Conservation (phyloP, 2,329 filamentous ascomycete genomes). For the Elsinoe australis region DNA sequence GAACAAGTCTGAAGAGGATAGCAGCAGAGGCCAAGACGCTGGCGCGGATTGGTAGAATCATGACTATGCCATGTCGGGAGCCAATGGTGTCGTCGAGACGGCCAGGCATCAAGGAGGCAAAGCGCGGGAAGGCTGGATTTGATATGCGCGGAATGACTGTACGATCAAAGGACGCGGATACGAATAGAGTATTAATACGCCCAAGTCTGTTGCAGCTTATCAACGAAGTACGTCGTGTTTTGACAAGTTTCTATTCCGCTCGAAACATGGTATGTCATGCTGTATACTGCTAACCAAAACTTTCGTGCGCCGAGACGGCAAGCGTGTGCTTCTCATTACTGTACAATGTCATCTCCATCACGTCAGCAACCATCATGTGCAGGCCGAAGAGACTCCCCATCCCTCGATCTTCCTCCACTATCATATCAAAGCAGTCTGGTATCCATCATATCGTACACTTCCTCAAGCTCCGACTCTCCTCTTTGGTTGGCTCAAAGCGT, state of each 20-base stretch:
- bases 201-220: too few relatives aligned
- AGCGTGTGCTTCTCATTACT: too few relatives aligned
- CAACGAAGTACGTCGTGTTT: too few relatives aligned
- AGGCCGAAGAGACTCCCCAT: neutral
- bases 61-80: conserved; percentile 22
- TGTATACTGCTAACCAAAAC: conserved; percentile 9
- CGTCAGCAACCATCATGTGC: too few relatives aligned
- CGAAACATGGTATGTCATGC: too few relatives aligned
- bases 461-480: conserved; percentile 28
- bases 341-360: conserved; percentile 2
- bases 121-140: conserved; percentile 26
- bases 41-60: conserved; percentile 17
- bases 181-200: too few relatives aligned
- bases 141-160: conserved; percentile 7
- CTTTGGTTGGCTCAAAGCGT: conserved; percentile 24
- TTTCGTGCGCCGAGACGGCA: too few relatives aligned
- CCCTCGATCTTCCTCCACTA: conserved; percentile 21
- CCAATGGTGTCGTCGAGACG: conserved; percentile 19
- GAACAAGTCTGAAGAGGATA: conserved; percentile 24
- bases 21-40: neutral
- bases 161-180: too few relatives aligned
- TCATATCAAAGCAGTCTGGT: conserved; percentile 22
- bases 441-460: neutral
- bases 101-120: conserved; percentile 17
- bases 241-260: too few relatives aligned